Evolutionary conservation across 306 rosid genomes (phyloP).

Genomic region (Trifolium pratense): DNA sequence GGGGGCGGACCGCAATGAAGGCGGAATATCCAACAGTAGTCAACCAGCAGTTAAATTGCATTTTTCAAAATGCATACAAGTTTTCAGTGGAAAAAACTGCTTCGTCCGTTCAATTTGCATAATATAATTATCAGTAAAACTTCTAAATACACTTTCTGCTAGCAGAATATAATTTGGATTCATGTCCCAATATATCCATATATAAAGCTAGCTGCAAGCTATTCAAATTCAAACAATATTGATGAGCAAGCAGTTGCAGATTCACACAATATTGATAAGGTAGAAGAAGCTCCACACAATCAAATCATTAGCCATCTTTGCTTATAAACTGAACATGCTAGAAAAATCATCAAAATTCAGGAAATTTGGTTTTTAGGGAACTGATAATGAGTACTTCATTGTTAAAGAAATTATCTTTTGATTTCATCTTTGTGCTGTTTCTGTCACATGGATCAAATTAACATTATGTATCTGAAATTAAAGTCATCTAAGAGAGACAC

Average conservation of each 20-base stretch:
- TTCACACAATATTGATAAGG: not conserved
- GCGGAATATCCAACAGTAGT: too few relatives aligned
- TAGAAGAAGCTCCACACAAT: not conserved
- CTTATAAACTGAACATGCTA: not conserved
- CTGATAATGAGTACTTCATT: not conserved
- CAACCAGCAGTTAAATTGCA: not conserved
- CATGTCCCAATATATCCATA: too few relatives aligned
- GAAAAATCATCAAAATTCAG: too few relatives aligned
- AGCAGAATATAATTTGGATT: too few relatives aligned
- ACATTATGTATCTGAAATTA: not conserved
- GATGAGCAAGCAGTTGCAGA: too few relatives aligned
- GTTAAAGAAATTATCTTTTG: not conserved
- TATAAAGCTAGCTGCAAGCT: too few relatives aligned
- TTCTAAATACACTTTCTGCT: too few relatives aligned
- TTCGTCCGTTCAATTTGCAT: too few relatives aligned
- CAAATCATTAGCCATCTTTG: not conserved
- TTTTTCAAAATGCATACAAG: not conserved
- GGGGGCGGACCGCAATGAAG: too few relatives aligned
- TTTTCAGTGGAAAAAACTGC: not conserved
- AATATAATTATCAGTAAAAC: too few relatives aligned
- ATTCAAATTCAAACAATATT: too few relatives aligned
- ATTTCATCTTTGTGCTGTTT: not conserved
- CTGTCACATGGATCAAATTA: not conserved
- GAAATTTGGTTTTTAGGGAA: not conserved
- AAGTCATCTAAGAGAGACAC: not conserved